Evolutionary conservation across 768 basidiomycete genomes (phyloP), one percentile per base, ranked within the genome.

Genomic region (Agaricus blazei): DNA sequence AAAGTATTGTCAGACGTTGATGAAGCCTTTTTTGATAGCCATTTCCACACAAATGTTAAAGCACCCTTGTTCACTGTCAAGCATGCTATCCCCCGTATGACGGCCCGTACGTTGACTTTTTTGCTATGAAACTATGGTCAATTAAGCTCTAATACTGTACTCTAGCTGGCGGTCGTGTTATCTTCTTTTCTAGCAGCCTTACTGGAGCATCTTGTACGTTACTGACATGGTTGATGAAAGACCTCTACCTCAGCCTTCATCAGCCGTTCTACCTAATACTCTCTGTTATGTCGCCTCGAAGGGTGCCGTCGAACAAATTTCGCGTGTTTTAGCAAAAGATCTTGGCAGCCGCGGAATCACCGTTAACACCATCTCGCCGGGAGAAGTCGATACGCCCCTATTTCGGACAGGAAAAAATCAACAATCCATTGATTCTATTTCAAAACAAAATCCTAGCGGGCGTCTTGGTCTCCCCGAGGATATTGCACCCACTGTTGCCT

Each of bases 271-370:
- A 4, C 76, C 82, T 0, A 76, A 76, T 55, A 72, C 73, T 15
- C 71, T 84, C 27, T 67, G 76, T 45, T 84, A 82, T 66, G 71
- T 75, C 54, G 76, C 78, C 27, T 75, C 81, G 0, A 83, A 84
- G 64, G 83, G 80, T 37, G 82, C 83, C 1, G 70, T 84, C 51
- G 82, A 84, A 63, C 83, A 84, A 58, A 69, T 83, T 43, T 68
- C 76, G 34, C 76, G 82, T 14, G 76, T 82, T 24, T 75, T 85
- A 14, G 76, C 82, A 4, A 82, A 84, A 57, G 81, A 84, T 57
- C 71, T 83, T n/a, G 82, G 79, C 3, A 59, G 67, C 9, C 67
- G 70, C 9, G 79, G 79, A 11, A 74, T 84, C 59, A 83, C 80
- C 0, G 81, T 82, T 38, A 84, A 84, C 68, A 76, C 75, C 19